Evolutionary conservation across 495 filamentous ascomycete genomes (phyloP), one percentile per base, ranked within the genome.

Genomic region (Penicillium samsonianum): DNA sequence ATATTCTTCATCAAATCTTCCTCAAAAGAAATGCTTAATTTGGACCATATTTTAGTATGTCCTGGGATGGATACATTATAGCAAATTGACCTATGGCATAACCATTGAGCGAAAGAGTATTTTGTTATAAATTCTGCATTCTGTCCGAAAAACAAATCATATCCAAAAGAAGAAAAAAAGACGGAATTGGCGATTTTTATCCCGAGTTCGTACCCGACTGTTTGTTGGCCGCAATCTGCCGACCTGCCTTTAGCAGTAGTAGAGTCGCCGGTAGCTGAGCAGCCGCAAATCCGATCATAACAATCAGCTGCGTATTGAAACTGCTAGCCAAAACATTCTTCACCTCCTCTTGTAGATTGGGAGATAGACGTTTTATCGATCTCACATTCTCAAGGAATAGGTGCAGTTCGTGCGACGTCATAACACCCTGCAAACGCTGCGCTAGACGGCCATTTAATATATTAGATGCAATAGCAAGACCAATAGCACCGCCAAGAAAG

Each of bases 401-500:
- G 12, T 68, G 55, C 9, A 76, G 25, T 17, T 68, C 59, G 23
- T 67, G 55, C 0, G 41, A 22, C 26, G 64, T 50, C 9, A 69
- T 22, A 38, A 64, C 20, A 23, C 57, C 54, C 9, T 59, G 25
- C 28, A 76, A 48, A 55, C 61, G 63, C 22, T 58, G 25, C 14
- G 51, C 30, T 14, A 75, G 44, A n/a, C 53, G 55, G 38, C 60
- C 60, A 38, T 73, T 71, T 9, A 75, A 53, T 25, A 76, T 65
- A 47, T 72, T 72, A n/a, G 73, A 72, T 41, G 66, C 64, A 35
- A 74, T 73, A 8, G 58, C 68, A 17, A 87, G 71, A 4, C 82
- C 83, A 11, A 86, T 70, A 20, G 76, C 75, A 22, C 84, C 84
- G 12, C 84, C 84, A 23, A 87, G 73, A 8, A 86, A 78, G 1